phyloP scores from a whole-genome alignment of 768 basidiomycete genomes.

The Tulasnella calospora region DNA sequence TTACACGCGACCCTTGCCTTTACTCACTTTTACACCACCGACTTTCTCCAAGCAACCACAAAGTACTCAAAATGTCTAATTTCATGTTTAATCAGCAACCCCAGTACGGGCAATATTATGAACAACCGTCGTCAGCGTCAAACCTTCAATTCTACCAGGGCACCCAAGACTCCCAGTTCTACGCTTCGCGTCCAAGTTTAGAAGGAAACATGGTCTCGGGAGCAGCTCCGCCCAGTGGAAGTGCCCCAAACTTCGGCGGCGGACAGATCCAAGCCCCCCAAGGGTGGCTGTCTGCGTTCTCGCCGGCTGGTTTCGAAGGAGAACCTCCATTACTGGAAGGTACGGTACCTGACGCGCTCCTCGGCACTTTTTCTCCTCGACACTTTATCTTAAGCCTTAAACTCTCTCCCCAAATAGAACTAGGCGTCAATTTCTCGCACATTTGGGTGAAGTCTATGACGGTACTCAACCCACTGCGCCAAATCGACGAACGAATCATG shows the following conservation, averaged over 20 bases:
- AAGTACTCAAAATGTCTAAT: slow-evolving; percentile 18
- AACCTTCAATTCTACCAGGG: slow-evolving; percentile 31
- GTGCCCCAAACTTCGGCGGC: slow-evolving; percentile 52
- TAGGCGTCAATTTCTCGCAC: slow-evolving; percentile 96
- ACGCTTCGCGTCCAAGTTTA: slow-evolving; percentile 39
- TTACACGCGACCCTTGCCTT: neutral
- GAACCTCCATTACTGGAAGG: slow-evolving; percentile 95
- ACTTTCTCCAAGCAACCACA: neutral
- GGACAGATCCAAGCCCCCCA: slow-evolving; percentile 70
- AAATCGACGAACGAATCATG: slow-evolving; percentile 89
- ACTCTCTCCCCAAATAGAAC: slow-evolving; percentile 49
- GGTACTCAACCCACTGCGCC: slow-evolving; percentile 85
- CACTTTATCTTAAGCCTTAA: neutral
- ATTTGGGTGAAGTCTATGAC: slow-evolving; percentile 92
- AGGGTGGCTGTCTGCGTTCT: slow-evolving; percentile 91
- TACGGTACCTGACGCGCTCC: slow-evolving; percentile 33
- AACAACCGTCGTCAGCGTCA: slow-evolving; percentile 15
- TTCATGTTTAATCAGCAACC: slow-evolving; percentile 27
- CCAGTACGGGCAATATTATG: slow-evolving; percentile 7
- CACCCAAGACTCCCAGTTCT: slow-evolving; percentile 19
- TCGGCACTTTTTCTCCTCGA: neutral
- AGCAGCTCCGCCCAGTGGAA: slow-evolving; percentile 47
- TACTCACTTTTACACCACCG: neutral
- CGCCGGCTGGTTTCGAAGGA: slow-evolving; percentile 90
- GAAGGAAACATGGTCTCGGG: slow-evolving; percentile 63